Conservation (phyloP, 2,329 filamentous ascomycete species). For the Ophiostoma tasmaniense region DNA sequence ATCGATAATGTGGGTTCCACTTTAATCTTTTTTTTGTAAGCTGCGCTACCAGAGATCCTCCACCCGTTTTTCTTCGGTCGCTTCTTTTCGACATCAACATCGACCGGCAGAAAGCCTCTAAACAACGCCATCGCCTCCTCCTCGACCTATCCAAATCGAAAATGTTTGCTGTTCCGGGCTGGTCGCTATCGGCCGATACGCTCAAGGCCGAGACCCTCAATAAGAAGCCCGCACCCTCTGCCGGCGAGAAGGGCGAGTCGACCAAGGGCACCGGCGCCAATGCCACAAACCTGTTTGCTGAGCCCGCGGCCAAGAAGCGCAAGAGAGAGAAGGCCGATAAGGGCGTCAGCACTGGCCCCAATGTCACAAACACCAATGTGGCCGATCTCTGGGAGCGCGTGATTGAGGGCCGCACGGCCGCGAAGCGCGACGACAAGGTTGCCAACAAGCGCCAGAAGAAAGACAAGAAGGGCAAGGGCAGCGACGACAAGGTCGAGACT, state of each 20-base stretch:
- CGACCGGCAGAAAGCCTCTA: background rate
- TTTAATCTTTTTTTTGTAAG: background rate
- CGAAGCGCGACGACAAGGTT: conserved; percentile 11
- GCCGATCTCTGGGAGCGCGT: conserved; percentile 70
- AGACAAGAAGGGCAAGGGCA: conserved; percentile 22
- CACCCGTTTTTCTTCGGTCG: background rate
- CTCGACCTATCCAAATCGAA: background rate
- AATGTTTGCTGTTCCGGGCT: conserved; percentile 93
- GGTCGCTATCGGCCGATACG: conserved; percentile 66
- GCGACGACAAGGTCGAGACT: conserved; percentile 6
- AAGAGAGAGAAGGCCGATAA: conserved; percentile 33
- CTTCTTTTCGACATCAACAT: background rate
- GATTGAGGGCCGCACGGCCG: conserved; percentile 56
- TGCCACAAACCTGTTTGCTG: conserved; percentile 9
- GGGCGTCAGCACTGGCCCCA: background rate
- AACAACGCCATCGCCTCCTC: background rate
- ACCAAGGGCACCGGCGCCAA: conserved; percentile 23
- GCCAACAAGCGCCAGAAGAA: conserved; percentile 21
- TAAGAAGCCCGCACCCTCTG: conserved; percentile 21
- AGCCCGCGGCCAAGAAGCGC: conserved; percentile 42
- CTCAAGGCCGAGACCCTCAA: conserved; percentile 59
- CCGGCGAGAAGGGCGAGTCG: conserved; percentile 31
- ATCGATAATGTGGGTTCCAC: background rate
- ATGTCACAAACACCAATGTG: conserved; percentile 62
- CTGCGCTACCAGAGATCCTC: background rate